phyloP scores from a whole-genome alignment of 2,329 filamentous ascomycete genomes.

The Sporothrix brasiliensis region DNA sequence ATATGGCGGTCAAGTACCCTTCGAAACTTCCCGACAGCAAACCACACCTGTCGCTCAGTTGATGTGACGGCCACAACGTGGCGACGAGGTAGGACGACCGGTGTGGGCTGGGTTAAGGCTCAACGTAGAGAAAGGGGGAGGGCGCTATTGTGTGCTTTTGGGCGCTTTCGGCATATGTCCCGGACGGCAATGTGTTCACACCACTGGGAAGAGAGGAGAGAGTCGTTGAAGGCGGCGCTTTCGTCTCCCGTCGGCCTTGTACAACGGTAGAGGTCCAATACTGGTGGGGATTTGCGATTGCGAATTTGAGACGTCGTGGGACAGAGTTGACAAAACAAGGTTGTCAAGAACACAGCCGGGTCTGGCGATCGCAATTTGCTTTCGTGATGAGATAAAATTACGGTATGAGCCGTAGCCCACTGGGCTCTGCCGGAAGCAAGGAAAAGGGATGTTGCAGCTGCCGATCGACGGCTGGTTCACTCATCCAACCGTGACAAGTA shows the following conservation, averaged over 20 bases:
- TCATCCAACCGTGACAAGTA: not conserved
- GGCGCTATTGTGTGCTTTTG: not conserved
- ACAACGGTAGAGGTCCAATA: not conserved
- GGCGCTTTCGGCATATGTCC: not conserved
- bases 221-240: not conserved
- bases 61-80: not conserved
- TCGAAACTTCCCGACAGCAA: not conserved
- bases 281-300: not conserved
- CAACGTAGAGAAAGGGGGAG: constrained; percentile 5
- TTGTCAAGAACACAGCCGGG: not conserved
- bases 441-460: not conserved
- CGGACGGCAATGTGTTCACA: not conserved
- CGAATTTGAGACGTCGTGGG: not conserved
- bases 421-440: not conserved
- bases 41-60: not conserved
- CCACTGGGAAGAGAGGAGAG: not conserved
- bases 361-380: constrained; percentile 6
- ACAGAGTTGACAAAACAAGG: not conserved
- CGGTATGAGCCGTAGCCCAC: not conserved
- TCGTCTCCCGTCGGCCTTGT: not conserved
- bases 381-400: not conserved
- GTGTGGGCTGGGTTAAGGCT: not conserved
- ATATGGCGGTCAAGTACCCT: constrained; percentile 7
- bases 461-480: not conserved
- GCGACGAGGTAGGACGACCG: not conserved